phyloP scores from a whole-genome alignment of 495 filamentous ascomycete genomes.

The Penicillium canescens region DNA sequence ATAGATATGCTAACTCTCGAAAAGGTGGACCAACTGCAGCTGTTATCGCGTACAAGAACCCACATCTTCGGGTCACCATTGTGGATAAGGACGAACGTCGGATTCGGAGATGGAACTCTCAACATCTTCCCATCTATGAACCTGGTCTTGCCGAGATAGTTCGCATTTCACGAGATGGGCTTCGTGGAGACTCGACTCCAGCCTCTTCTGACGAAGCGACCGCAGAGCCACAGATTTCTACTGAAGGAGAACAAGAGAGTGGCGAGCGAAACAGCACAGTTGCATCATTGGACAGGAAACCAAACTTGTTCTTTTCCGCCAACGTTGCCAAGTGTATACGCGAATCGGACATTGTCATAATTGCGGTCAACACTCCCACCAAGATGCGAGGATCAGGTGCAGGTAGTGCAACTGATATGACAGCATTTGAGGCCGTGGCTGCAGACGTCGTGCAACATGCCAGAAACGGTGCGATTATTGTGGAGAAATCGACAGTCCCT shows the following conservation, averaged over 20 bases:
- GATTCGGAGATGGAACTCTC: slow-evolving; percentile 73
- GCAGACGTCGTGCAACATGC: slow-evolving; percentile 65
- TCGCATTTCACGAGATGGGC: slow-evolving; percentile 15
- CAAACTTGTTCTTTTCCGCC: slow-evolving; percentile 71
- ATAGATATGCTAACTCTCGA: neutral
- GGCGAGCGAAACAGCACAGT: neutral
- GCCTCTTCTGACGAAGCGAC: neutral
- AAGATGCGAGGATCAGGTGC: slow-evolving; percentile 67
- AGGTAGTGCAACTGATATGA: slow-evolving; percentile 68
- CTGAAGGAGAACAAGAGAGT: neutral
- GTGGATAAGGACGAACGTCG: slow-evolving; percentile 66
- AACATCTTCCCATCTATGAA: slow-evolving; percentile 66
- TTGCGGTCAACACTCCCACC: slow-evolving; percentile 79
- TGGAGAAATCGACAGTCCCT: slow-evolving; percentile 80
- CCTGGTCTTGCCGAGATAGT: slow-evolving; percentile 44
- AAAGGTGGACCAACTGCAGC: slow-evolving; percentile 70
- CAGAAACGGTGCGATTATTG: slow-evolving; percentile 65
- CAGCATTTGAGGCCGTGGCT: slow-evolving; percentile 64
- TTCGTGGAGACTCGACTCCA: neutral
- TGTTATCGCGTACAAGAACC: slow-evolving; percentile 72
- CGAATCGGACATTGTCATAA: slow-evolving; percentile 70
- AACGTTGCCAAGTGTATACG: slow-evolving; percentile 58
- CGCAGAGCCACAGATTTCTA: no score
- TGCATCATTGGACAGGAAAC: neutral
- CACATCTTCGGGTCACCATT: slow-evolving; percentile 64